Evolutionary conservation across 305 asterid genomes (phyloP).

Genomic region (Solanum hybrid): DNA sequence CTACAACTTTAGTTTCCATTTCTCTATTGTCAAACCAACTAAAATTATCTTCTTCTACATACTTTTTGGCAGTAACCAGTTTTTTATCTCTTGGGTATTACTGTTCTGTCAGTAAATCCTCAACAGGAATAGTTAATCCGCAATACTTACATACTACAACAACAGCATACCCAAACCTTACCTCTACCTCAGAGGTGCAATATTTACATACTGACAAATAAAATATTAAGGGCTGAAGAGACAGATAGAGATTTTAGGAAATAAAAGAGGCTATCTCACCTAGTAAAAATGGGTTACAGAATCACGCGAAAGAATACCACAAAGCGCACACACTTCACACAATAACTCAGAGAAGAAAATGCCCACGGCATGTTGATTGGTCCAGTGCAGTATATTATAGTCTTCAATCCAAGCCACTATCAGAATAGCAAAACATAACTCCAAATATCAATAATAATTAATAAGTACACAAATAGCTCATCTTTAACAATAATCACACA

Average conservation of each 20-base stretch:
- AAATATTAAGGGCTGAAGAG: neutral
- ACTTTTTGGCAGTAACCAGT: neutral
- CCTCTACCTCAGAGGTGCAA: neutral
- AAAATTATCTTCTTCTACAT: neutral
- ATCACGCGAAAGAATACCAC: conserved; percentile 62
- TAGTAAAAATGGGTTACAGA: conserved; percentile 35
- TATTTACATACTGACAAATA: neutral
- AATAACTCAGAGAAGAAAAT: conserved; percentile 31
- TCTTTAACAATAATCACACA: neutral
- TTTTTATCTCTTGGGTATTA: neutral
- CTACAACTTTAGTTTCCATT: neutral
- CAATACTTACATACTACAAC: neutral
- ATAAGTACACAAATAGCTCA: neutral
- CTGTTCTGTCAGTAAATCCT: neutral
- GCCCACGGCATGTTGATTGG: conserved; percentile 76
- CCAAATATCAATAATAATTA: neutral
- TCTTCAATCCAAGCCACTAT: conserved; percentile 10
- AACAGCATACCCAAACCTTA: neutral
- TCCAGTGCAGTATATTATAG: conserved; percentile 7
- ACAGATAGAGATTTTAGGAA: neutral
- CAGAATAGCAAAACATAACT: neutral
- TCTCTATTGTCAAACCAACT: neutral
- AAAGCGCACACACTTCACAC: conserved; percentile 55
- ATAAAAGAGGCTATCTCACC: conserved; percentile 34
- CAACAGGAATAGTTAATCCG: neutral